Percentiles rank a stretch among this genome's conserved stretches.
Evolutionary conservation across 306 rosid species (phyloP).

Genomic region (Quercus glauca): DNA sequence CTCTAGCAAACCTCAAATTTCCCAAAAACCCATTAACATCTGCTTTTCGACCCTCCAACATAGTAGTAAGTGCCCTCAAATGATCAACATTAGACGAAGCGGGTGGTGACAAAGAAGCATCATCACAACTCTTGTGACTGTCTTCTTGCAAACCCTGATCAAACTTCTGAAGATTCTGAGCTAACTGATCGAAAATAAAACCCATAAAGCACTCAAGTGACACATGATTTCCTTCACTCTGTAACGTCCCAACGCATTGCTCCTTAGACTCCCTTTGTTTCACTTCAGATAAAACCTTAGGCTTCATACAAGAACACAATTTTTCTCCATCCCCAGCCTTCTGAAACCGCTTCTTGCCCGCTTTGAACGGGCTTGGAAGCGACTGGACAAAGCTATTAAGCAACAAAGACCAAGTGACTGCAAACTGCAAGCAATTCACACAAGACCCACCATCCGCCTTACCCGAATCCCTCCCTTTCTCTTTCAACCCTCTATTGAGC

Average conservation of each 20-base stretch:
- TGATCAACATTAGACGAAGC: slow-evolving; percentile 44
- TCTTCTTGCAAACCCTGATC: slow-evolving; percentile 46
- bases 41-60: slow-evolving; percentile 67
- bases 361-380: slow-evolving; percentile 74
- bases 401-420: slow-evolving; percentile 72
- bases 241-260: slow-evolving; percentile 20
- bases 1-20: slow-evolving; percentile 85
- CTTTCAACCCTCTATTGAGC: slow-evolving; percentile 22
- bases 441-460: slow-evolving; percentile 61
- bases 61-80: slow-evolving; percentile 47
- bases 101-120: slow-evolving; percentile 23
- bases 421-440: slow-evolving; percentile 77
- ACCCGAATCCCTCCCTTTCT: slow-evolving; percentile 36
- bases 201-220: slow-evolving; percentile 73
- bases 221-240: slow-evolving; percentile 54
- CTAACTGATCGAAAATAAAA: slow-evolving; percentile 67
- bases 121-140: slow-evolving; percentile 23
- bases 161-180: slow-evolving; percentile 59
- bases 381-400: slow-evolving; percentile 73
- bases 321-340: slow-evolving; percentile 55
- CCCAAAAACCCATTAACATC: slow-evolving; percentile 82
- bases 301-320: slow-evolving; percentile 45
- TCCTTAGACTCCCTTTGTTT: slow-evolving; percentile 52
- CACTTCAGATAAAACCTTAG: slow-evolving; percentile 47
- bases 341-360: slow-evolving; percentile 65